Conservation (phyloP, 352 stramenopile species). For the Phytophthora ohioensis region DNA sequence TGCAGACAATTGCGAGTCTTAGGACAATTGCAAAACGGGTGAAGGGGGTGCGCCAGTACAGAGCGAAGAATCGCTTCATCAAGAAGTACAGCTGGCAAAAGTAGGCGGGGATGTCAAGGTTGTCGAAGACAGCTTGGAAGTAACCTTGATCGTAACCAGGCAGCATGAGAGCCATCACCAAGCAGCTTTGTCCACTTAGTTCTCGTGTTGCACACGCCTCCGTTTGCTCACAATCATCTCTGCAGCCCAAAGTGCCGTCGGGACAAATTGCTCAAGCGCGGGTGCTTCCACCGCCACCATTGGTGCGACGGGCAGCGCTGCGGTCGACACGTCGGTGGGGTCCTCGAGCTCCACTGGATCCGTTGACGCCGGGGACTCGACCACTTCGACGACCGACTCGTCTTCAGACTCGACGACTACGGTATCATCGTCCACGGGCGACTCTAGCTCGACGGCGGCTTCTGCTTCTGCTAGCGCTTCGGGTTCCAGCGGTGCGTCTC, state of each 20-base stretch:
- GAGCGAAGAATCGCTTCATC: too few species aligned
- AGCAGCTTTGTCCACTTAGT: constrained; percentile 29
- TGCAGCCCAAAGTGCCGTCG: constrained; percentile 53
- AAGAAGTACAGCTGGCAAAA: constrained; percentile 40
- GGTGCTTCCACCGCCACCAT: constrained; percentile 1
- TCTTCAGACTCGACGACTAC: background rate
- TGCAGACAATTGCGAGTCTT: too few species aligned
- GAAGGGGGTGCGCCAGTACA: too few species aligned
- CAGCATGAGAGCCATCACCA: constrained; percentile 57
- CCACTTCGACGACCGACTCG: constrained; percentile 10
- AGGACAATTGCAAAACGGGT: too few species aligned
- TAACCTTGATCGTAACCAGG: constrained; percentile 55
- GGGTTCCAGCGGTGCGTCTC: constrained; percentile 29
- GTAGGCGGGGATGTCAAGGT: constrained; percentile 60
- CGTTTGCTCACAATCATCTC: constrained; percentile 51
- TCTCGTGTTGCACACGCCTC: constrained; percentile 52
- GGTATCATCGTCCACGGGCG: constrained; percentile 16
- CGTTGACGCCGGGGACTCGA: background rate
- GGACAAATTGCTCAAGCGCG: constrained; percentile 25
- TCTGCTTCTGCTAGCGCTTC: constrained; percentile 23
- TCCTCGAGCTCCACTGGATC: constrained; percentile 5
- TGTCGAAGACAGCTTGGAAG: constrained; percentile 53
- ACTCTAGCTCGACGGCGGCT: constrained; percentile 6
- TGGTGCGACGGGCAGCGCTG: constrained; percentile 7
- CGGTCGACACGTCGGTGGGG: constrained; percentile 18